Evolutionary conservation across 768 basidiomycete species (phyloP).

Genomic region (Brasilioporus rufonigricans): DNA sequence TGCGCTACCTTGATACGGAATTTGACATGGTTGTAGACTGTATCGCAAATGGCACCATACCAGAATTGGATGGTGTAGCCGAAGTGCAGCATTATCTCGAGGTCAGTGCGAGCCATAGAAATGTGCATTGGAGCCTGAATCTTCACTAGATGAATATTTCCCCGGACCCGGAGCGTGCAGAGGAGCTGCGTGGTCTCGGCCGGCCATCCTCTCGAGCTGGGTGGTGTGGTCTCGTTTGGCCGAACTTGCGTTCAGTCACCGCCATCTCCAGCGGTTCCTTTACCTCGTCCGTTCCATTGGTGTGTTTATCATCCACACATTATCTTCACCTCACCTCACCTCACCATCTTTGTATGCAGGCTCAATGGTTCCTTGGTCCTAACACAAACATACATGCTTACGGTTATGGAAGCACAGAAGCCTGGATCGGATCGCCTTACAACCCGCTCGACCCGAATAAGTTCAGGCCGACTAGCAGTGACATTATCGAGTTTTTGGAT

Average conservation of each 20-base stretch:
- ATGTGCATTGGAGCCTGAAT: background rate
- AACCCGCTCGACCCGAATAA: constrained; percentile 5
- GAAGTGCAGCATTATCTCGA: constrained; percentile 5
- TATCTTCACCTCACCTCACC: too few relatives aligned
- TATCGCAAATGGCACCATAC: background rate
- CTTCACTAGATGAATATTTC: background rate
- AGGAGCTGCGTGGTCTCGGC: constrained; percentile 11
- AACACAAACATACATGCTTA: background rate
- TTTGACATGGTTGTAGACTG: background rate
- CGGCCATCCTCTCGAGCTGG: constrained; percentile 6
- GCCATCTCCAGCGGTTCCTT: constrained; percentile 10
- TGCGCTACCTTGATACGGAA: background rate
- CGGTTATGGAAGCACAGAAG: constrained; percentile 8
- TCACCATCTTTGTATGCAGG: background rate
- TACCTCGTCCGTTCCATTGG: constrained; percentile 10
- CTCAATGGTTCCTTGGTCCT: constrained; percentile 13
- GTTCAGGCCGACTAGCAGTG: background rate
- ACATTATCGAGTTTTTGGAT: constrained; percentile 19
- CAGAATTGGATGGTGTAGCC: background rate
- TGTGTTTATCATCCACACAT: background rate
- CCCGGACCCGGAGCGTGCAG: constrained; percentile 7
- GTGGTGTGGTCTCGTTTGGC: constrained; percentile 17
- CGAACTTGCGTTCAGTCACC: constrained; percentile 8
- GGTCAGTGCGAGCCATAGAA: background rate
- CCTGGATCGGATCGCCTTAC: constrained; percentile 5